Percentiles rank a stretch among this genome's conserved stretches.
Evolutionary conservation across 768 basidiomycete species (phyloP).

Genomic region (Russula vinacea): DNA sequence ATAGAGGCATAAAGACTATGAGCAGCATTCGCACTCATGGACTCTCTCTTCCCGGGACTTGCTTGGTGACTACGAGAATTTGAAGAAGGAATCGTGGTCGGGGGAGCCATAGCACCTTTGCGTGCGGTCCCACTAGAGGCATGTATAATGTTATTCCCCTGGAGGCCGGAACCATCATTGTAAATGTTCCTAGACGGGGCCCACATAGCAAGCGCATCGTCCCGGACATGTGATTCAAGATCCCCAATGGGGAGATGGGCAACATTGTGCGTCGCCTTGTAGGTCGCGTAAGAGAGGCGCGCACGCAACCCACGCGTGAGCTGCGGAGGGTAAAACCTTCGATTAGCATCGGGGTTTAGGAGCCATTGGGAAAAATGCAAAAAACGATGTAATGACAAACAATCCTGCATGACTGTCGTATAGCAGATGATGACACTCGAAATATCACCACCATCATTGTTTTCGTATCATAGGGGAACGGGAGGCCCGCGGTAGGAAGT

Average conservation of each 20-base stretch:
- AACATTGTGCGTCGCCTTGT: constrained; percentile 76
- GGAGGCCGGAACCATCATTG: constrained; percentile 52
- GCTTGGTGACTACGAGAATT: constrained; percentile 17
- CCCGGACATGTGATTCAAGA: constrained; percentile 58
- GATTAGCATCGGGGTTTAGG: constrained; percentile 29
- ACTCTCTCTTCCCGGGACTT: constrained; percentile 33
- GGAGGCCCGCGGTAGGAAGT: not conserved
- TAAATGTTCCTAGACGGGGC: constrained; percentile 39
- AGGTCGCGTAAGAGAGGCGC: constrained; percentile 78
- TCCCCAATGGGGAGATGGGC: constrained; percentile 64
- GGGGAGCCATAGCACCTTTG: constrained; percentile 48
- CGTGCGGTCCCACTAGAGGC: constrained; percentile 27
- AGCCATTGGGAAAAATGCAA: not conserved
- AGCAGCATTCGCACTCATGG: constrained; percentile 40
- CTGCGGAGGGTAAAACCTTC: constrained; percentile 42
- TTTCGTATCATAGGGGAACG: not conserved
- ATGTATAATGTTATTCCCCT: constrained; percentile 43
- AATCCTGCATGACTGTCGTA: not conserved
- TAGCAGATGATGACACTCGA: not conserved
- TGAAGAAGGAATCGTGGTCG: constrained; percentile 33
- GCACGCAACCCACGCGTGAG: constrained; percentile 77
- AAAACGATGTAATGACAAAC: constrained; percentile 15
- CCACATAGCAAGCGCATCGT: constrained; percentile 38
- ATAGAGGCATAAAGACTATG: constrained; percentile 73
- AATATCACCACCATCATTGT: constrained; percentile 1